Evolutionary conservation across 805 yeast species (phyloP).

Genomic region (Grigorovia humatica): DNA sequence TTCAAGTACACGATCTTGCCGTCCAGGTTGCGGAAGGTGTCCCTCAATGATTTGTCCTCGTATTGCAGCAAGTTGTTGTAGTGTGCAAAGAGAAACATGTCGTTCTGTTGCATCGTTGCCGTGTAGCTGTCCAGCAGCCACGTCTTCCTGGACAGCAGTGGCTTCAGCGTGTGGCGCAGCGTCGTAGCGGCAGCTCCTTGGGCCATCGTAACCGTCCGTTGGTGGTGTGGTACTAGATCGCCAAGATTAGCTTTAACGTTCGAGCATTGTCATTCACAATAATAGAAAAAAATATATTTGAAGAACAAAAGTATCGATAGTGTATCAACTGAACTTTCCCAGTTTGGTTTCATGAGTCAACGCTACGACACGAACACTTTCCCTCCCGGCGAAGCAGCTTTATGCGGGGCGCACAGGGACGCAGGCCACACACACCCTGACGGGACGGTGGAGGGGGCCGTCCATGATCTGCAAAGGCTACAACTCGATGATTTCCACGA

Average conservation of each 20-base stretch:
- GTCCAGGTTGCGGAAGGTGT: constrained; percentile 53
- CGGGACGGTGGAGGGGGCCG: neutral
- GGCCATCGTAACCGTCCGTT: no score
- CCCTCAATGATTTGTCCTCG: constrained; percentile 57
- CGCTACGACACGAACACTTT: no score
- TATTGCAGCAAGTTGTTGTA: constrained; percentile 67
- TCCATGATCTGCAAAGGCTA: neutral
- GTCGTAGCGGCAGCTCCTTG: neutral
- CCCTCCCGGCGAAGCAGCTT: no score
- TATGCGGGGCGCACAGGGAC: no score
- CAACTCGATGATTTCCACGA: neutral
- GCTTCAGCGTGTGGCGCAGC: constrained; percentile 41
- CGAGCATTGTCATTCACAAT: no score
- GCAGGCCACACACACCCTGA: no score
- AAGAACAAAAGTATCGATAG: no score
- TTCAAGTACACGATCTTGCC: constrained; percentile 61
- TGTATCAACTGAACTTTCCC: no score
- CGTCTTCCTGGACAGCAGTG: constrained; percentile 68
- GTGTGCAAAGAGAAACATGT: constrained; percentile 70
- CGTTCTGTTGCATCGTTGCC: constrained; percentile 52
- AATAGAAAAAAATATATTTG: no score
- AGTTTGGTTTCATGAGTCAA: no score
- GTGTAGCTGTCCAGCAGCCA: constrained; percentile 75
- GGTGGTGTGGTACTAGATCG: no score
- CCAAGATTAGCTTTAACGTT: no score